These are phyloP conservation scores for Vitis hybrid DNA, from an alignment of 177 flowering plant genomes.

Conservation along the genomic window DNA sequence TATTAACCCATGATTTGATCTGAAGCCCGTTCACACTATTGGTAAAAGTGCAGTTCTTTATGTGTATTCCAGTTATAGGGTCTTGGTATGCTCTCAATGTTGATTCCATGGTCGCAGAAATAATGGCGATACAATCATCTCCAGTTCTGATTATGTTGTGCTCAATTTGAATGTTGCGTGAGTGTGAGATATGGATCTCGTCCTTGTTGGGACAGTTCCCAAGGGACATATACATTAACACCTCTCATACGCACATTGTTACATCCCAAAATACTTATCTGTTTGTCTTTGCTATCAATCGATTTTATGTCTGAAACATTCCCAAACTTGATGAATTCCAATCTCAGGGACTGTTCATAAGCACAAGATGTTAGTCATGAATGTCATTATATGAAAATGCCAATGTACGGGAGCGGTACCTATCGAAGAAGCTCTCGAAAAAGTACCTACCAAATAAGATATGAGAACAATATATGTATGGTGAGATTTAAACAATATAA, in stretches of 20 bases:
- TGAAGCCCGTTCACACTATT: slow-evolving; percentile 34
- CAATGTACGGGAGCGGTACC: no score
- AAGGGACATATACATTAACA: slow-evolving; percentile 26
- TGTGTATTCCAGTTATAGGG: slow-evolving; percentile 13
- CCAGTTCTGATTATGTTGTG: slow-evolving; percentile 28
- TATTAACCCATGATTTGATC: slow-evolving; percentile 39
- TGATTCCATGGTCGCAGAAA: slow-evolving; percentile 44
- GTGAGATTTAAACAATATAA: no score
- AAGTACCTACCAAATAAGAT: no score
- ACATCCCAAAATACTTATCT: slow-evolving; percentile 24
- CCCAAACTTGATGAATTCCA: slow-evolving; percentile 23
- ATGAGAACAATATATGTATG: no score
- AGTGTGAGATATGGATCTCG: slow-evolving; percentile 34
- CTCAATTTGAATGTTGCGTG: slow-evolving; percentile 16
- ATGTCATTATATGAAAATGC: no score
- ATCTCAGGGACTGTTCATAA: slow-evolving; percentile 20
- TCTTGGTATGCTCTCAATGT: slow-evolving; percentile 42
- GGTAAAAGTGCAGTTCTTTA: slow-evolving; percentile 27
- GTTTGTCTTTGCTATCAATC: slow-evolving; percentile 36
- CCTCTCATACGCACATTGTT: slow-evolving; percentile 1
- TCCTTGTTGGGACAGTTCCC: slow-evolving; percentile 47
- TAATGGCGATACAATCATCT: slow-evolving; percentile 43
- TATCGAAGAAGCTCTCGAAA: no score
- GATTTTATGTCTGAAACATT: slow-evolving; percentile 12
- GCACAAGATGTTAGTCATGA: no score